Evolutionary conservation across 2,329 filamentous ascomycete genomes (phyloP).

Genomic region (Pestalotiopsis sp.): DNA sequence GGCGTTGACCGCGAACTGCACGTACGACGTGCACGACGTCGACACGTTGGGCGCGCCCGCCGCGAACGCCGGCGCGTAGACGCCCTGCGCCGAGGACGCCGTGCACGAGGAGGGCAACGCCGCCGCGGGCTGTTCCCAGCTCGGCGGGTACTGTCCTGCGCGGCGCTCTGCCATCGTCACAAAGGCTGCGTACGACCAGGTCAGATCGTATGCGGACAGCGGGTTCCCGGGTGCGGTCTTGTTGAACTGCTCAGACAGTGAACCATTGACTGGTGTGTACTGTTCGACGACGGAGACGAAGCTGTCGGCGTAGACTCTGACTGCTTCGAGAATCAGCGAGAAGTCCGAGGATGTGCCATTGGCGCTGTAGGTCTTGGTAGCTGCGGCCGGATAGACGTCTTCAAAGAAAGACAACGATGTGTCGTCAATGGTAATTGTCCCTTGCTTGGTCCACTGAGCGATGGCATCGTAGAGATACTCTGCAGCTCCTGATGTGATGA

Average conservation of each 20-base stretch:
- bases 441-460: conserved; percentile 50
- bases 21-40: conserved; percentile 31
- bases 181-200: conserved; percentile 71
- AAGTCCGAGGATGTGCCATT: conserved; percentile 33
- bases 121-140: conserved; percentile 24
- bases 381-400: conserved; percentile 47
- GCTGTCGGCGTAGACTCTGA: conserved; percentile 54
- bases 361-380: conserved; percentile 46
- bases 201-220: conserved; percentile 53
- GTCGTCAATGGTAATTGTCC: conserved; percentile 46
- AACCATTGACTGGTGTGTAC: conserved; percentile 49
- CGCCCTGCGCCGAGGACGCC: conserved; percentile 21
- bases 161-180: conserved; percentile 44
- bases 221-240: conserved; percentile 35
- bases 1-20: conserved; percentile 46
- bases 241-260: conserved; percentile 49
- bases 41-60: conserved; percentile 36
- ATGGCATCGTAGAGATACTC: conserved; percentile 59
- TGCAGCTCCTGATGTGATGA: conserved; percentile 55
- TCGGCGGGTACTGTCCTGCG: conserved; percentile 30
- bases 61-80: conserved; percentile 34
- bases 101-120: conserved; percentile 28
- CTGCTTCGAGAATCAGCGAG: conserved; percentile 42
- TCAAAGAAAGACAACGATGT: conserved; percentile 57
- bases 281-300: conserved; percentile 48